Base-by-base conservation (phyloP, 768 basidiomycete genomes). In the Lentinus tigrinus region DNA sequence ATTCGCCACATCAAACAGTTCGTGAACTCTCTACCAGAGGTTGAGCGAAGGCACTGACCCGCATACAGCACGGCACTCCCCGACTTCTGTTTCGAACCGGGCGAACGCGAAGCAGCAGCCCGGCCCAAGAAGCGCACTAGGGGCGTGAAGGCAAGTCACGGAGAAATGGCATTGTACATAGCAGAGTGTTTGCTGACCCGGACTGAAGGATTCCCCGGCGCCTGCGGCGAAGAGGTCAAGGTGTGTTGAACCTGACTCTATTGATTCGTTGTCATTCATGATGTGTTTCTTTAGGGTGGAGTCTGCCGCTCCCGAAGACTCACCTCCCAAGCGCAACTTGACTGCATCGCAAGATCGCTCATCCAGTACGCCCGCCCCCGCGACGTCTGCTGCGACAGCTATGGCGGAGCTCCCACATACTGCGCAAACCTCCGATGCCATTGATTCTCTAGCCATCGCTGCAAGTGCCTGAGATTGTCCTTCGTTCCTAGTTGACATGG, bases 1-100 rank as follows among this genome's bases (percentile, higher is more conserved):
- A 88, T 99, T 27, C 87, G 93, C 42, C 90, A 98, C 69, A 93
- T 98, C 70, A 98, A 86, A 80, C 87, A 87, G 95, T 61, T 48
- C 39, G 60, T 61, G 7, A 9, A 14, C 6, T 93, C 51, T 56
- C 28, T 28, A 27, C 2, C 23, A 3, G 17, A 3, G 52, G 38
- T 42, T 24, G 47, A 48, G 5, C 11, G 17, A 11, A 24, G 17
- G 37, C 28, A 24, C 52, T 57, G 38, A 61, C 38, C 42, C 24
- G 31, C 23, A 28, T 51, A 13, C 65, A 94, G 93, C 66, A 80
- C 90, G 49, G 77, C 77, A 3, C 77, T 95, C 23, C 93, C 93
- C 16, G 90, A 94, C 64, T 82, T 87, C 58, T 88, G 93, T 28
- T 92, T 89, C 63, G 93, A 91, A 40, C 78, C 81, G 31, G 90